These are phyloP conservation scores for Colletotrichum sidae DNA, from an alignment of 2,329 filamentous ascomycete genomes.

Conservation along the genomic window DNA sequence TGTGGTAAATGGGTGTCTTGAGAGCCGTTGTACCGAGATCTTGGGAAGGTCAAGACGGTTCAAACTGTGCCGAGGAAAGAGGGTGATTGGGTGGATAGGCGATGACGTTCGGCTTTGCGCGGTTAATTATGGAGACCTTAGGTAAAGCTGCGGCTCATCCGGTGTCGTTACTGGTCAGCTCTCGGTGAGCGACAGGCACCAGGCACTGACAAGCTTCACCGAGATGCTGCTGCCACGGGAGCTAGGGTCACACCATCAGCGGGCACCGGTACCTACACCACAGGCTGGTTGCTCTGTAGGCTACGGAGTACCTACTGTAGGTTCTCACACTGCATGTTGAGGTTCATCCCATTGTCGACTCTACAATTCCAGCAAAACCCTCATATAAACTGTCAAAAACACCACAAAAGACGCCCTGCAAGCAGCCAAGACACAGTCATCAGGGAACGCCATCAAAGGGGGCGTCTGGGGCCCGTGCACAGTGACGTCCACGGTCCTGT, in stretches of 20 bases:
- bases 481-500: conserved; percentile 33
- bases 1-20: neutral
- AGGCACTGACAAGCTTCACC: conserved; percentile 6
- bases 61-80: conserved; percentile 21
- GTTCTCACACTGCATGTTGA: neutral
- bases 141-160: neutral
- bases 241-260: conserved; percentile 16
- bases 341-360: neutral
- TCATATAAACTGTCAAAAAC: neutral
- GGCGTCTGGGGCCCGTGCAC: conserved; percentile 26
- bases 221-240: conserved; percentile 3
- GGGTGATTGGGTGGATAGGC: conserved; percentile 29
- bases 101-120: conserved; percentile 36
- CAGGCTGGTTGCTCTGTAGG: neutral
- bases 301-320: neutral
- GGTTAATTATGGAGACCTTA: conserved; percentile 31
- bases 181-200: neutral
- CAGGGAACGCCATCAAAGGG: conserved; percentile 9
- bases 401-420: conserved; percentile 10
- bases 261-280: no score
- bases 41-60: neutral
- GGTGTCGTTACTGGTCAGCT: neutral
- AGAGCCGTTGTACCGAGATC: neutral
- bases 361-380: neutral
- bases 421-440: conserved; percentile 19